Evolutionary conservation across 2,329 filamentous ascomycete species (phyloP).

Genomic region (Aspergillus niger): DNA sequence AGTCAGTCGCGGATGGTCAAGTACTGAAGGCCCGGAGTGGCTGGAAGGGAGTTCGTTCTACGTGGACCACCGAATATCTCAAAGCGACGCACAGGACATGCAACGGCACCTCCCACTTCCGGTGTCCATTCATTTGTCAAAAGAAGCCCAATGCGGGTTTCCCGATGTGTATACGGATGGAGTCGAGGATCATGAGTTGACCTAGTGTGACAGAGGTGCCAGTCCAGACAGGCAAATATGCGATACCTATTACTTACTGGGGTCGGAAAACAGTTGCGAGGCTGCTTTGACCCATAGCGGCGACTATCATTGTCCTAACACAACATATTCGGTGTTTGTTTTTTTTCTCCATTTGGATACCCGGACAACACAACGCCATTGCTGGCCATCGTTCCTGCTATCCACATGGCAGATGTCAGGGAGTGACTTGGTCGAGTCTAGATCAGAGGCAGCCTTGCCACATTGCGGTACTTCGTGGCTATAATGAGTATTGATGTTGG

Average conservation of each 20-base stretch:
- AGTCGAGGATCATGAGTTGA: neutral
- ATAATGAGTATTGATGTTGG: neutral
- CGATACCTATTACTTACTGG: neutral
- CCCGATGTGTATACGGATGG: neutral
- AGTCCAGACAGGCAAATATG: neutral
- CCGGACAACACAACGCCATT: slow-evolving; percentile 1
- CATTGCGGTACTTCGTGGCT: slow-evolving; percentile 5
- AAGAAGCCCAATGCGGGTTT: neutral
- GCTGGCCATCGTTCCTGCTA: slow-evolving; percentile 2
- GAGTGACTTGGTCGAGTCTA: slow-evolving; percentile 2
- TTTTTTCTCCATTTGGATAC: neutral
- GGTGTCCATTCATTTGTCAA: neutral
- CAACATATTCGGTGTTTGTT: neutral
- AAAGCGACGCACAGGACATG: slow-evolving; percentile 1
- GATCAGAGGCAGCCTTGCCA: slow-evolving; percentile 4
- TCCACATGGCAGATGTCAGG: slow-evolving; percentile 7
- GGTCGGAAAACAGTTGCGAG: slow-evolving; percentile 12
- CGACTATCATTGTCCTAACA: neutral
- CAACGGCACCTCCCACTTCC: neutral
- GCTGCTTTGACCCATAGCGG: neutral
- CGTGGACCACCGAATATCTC: slow-evolving; percentile 1
- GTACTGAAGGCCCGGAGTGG: neutral
- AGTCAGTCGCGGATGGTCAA: neutral
- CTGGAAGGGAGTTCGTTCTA: neutral
- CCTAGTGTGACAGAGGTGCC: neutral